phyloP scores from a whole-genome alignment of 78 protist species.

The Protostelium mycophagum region DNA sequence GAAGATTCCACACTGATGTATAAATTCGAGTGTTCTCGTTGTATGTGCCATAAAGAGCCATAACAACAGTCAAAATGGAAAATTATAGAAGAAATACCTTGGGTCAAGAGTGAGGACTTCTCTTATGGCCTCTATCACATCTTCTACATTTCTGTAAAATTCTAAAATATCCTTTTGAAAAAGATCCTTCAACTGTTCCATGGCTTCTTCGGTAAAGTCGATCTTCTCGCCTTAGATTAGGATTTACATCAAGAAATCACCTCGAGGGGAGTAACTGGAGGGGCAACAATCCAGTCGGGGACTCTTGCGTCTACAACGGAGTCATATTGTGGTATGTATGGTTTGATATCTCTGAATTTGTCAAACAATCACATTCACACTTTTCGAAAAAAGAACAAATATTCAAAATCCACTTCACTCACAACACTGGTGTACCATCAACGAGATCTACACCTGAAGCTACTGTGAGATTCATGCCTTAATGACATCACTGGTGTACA shows the following conservation, averaged over 20 bases:
- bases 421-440: conserved; percentile 73
- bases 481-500: too few relatives aligned
- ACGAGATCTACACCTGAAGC: conserved; percentile 60
- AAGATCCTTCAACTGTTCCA: conserved; percentile 10
- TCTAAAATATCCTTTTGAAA: conserved; percentile 11
- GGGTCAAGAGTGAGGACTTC: conserved; percentile 39
- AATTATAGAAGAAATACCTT: too few relatives aligned
- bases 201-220: not conserved
- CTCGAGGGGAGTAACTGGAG: conserved; percentile 24
- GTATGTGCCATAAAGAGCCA: too few relatives aligned
- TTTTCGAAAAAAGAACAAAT: too few relatives aligned
- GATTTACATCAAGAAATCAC: not conserved
- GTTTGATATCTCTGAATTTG: conserved; percentile 67
- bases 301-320: conserved; percentile 15
- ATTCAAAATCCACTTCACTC: not conserved
- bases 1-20: too few relatives aligned
- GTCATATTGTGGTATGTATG: conserved; percentile 53
- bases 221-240: not conserved
- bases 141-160: conserved; percentile 39
- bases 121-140: conserved; percentile 22
- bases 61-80: too few relatives aligned
- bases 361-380: too few relatives aligned
- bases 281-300: conserved; percentile 31
- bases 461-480: not conserved
- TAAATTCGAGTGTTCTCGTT: conserved; percentile 46